Evolutionary conservation across 768 basidiomycete genomes (phyloP).

Genomic region (Tephrocybe sp.): DNA sequence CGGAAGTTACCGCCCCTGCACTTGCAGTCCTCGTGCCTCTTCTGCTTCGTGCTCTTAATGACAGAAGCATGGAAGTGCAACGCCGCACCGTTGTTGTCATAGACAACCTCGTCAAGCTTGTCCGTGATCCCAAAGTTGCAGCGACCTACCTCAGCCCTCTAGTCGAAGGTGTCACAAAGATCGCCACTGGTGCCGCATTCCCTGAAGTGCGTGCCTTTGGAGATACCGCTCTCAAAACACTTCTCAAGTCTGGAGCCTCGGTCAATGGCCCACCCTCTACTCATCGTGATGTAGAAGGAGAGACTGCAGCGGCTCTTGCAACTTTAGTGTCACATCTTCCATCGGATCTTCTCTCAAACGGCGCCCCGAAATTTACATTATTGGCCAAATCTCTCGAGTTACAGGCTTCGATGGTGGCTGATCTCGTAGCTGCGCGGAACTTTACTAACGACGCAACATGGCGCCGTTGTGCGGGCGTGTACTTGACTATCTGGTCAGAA

Average conservation of each 20-base stretch:
- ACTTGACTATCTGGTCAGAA: slow-evolving; percentile 72
- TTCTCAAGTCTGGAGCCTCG: slow-evolving; percentile 84
- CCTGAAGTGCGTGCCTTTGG: slow-evolving; percentile 68
- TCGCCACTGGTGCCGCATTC: slow-evolving; percentile 90
- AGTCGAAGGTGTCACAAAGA: slow-evolving; percentile 88
- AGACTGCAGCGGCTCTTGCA: slow-evolving; percentile 56
- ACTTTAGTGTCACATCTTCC: slow-evolving; percentile 64
- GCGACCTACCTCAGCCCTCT: slow-evolving; percentile 86
- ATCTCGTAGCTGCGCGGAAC: slow-evolving; percentile 64
- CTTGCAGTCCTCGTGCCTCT: slow-evolving; percentile 95
- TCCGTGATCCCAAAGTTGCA: slow-evolving; percentile 87
- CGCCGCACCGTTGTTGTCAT: slow-evolving; percentile 92
- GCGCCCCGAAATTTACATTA: slow-evolving; percentile 53
- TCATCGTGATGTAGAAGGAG: slow-evolving; percentile 66
- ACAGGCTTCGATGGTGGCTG: slow-evolving; percentile 71
- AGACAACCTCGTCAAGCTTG: slow-evolving; percentile 96
- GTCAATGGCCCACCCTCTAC: slow-evolving; percentile 66
- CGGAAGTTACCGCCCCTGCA: slow-evolving; percentile 95
- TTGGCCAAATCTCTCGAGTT: slow-evolving; percentile 67
- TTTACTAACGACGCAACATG: slow-evolving; percentile 58
- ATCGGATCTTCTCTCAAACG: slow-evolving; percentile 40
- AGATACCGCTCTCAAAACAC: slow-evolving; percentile 67
- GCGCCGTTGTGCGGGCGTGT: slow-evolving; percentile 72
- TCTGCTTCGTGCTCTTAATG: slow-evolving; percentile 86
- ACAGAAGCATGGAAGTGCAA: slow-evolving; percentile 95